Evolutionary conservation across 495 filamentous ascomycete genomes (phyloP).

Genomic region (Bathelium albidoporum): DNA sequence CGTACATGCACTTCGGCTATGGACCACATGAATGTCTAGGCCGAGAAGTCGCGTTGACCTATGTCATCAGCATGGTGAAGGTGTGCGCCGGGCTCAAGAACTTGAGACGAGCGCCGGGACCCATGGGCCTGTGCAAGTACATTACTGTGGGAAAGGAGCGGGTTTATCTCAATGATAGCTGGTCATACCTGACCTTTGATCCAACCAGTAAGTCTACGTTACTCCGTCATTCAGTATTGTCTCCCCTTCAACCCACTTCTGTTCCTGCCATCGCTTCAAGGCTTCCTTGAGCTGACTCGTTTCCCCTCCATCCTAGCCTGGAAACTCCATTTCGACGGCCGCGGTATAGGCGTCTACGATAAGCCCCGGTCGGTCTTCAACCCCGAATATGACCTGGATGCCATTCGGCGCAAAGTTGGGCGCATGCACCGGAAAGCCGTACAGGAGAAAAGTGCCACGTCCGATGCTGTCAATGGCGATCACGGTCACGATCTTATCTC

Average conservation of each 20-base stretch:
- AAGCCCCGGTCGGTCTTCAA: not conserved
- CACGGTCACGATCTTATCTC: not conserved
- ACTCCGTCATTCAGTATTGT: not conserved
- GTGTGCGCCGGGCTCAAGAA: conserved; percentile 36
- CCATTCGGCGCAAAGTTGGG: not conserved
- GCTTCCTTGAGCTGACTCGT: not conserved
- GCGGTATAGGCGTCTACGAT: not conserved
- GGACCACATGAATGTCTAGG: conserved; percentile 56
- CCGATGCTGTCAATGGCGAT: not conserved
- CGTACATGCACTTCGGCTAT: conserved; percentile 56
- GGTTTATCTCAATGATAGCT: not conserved
- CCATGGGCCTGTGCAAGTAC: conserved; percentile 65
- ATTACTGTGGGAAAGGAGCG: conserved; percentile 24
- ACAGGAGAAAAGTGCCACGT: not conserved
- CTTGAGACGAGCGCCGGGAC: conserved; percentile 57
- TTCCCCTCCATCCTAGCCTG: not conserved
- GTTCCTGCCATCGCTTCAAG: too few species aligned
- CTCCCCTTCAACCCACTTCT: not conserved
- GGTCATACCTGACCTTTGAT: not conserved
- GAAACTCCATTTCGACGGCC: not conserved
- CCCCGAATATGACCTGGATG: not conserved
- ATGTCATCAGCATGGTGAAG: conserved; percentile 23
- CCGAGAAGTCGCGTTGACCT: conserved; percentile 42
- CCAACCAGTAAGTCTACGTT: not conserved
- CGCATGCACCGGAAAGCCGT: not conserved